A percentile compares a stretch with the other conserved stretches of the same genome.
These are phyloP conservation scores for Oidiodendron maius DNA, from an alignment of 495 filamentous ascomycete genomes.

Conservation along the genomic window DNA sequence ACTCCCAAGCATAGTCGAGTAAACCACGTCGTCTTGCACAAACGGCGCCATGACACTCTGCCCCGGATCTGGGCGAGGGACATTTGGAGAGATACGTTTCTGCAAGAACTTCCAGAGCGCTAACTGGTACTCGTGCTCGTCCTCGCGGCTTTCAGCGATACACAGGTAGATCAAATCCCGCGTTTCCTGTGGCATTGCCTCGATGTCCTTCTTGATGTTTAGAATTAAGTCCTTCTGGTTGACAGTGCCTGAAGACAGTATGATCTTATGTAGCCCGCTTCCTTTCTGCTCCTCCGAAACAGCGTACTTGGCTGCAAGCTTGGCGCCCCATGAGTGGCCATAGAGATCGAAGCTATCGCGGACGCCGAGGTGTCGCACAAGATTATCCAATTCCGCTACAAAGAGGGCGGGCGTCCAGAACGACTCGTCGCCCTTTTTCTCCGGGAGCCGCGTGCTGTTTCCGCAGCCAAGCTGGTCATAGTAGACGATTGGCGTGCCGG, in stretches of 20 bases:
- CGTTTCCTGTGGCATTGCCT: slow-evolving; percentile 33
- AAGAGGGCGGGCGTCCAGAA: slow-evolving; percentile 47
- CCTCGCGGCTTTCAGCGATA: slow-evolving; percentile 32
- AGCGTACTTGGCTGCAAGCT: slow-evolving; percentile 37
- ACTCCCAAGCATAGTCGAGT: slow-evolving; percentile 37
- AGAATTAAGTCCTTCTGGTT: slow-evolving; percentile 27
- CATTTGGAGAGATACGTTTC: no score
- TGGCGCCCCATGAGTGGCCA: slow-evolving; percentile 47
- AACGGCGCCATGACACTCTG: slow-evolving; percentile 33
- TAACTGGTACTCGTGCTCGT: slow-evolving; percentile 33
- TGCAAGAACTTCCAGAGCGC: no score
- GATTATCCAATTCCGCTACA: slow-evolving; percentile 40
- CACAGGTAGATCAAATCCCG: no score
- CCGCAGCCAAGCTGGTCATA: slow-evolving; percentile 51
- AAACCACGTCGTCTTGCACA: slow-evolving; percentile 36
- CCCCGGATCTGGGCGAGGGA: no score
- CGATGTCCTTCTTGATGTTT: slow-evolving; percentile 24
- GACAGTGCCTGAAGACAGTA: slow-evolving; percentile 36
- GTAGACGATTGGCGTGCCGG: slow-evolving; percentile 37
- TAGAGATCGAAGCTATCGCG: slow-evolving; percentile 32
- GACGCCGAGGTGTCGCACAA: slow-evolving; percentile 35
- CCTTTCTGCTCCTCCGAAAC: slow-evolving; percentile 28
- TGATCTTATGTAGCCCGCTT: slow-evolving; percentile 31
- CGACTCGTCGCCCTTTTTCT: slow-evolving; percentile 31
- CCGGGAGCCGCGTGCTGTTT: slow-evolving; percentile 35